Conservation (phyloP, 805 yeast species). For the Candida verbasci region DNA sequence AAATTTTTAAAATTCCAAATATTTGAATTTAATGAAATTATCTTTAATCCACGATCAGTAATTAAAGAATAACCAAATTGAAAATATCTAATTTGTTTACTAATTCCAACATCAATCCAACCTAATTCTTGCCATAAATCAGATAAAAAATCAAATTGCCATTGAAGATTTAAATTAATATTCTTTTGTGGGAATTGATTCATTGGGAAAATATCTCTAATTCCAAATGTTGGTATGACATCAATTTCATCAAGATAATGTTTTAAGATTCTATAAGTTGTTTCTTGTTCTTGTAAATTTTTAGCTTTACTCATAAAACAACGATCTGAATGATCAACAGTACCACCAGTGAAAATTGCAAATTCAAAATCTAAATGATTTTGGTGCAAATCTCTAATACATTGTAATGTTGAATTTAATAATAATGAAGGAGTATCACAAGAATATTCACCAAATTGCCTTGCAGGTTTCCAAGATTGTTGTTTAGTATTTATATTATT, state of each 20-base stretch:
- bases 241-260: conserved; percentile 47
- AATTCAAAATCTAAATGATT: conserved; percentile 47
- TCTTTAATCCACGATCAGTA: conserved; percentile 53
- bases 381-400: conserved; percentile 13
- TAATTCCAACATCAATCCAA: conserved; percentile 32
- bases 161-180: conserved; percentile 27
- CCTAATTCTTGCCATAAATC: conserved; percentile 34
- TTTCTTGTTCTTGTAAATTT: conserved; percentile 60
- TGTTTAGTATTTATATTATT: conserved; percentile 14
- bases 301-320: conserved; percentile 71
- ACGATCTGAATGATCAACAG: conserved; percentile 70
- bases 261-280: conserved; percentile 65
- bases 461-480: conserved; percentile 42
- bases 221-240: conserved; percentile 60
- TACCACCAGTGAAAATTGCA: conserved; percentile 68
- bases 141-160: conserved; percentile 35
- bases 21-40: conserved; percentile 63
- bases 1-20: conserved; percentile 61
- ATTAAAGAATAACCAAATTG: conserved; percentile 59
- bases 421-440: conserved; percentile 67
- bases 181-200: conserved; percentile 59
- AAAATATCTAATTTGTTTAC: conserved; percentile 35
- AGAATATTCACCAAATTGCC: conserved; percentile 54
- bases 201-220: conserved; percentile 71
- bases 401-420: conserved; percentile 52